Base-by-base conservation (phyloP, 2,329 filamentous ascomycete genomes). In the Parastagonospora nodorum region DNA sequence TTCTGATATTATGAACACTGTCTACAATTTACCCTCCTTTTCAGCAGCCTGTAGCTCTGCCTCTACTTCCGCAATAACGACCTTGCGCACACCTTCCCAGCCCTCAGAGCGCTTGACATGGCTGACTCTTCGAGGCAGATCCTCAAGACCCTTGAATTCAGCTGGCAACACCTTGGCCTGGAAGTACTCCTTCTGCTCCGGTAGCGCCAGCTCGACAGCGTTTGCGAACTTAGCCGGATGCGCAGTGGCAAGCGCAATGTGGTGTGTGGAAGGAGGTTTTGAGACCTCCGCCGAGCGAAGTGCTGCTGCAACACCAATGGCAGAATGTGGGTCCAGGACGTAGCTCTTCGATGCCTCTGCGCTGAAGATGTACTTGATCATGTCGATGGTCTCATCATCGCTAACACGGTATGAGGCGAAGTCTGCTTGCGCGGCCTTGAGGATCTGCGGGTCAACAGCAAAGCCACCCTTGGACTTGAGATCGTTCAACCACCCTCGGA, bases 151-250 rank as follows among this genome's bases (percentile, higher is more conserved):
- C 30, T 88, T 77, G 68, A 97, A 94, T 75, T 97, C 90, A 50
- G 82, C 73, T 0, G 93, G 93, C 47, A 95, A 80, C 1, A 97
- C 88, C 56, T 88, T 84, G 55, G 81, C 80, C 69, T 96, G 96
- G 62, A 85, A 82, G 64, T 95, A 97, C 1, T 82, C 86, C n/a
- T 82, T 73, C 68, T 89, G 81, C 8, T 83, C 83, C 57, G 85
- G 82, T 52, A 97, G 79, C 0, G 93, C 92, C 41, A 88, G 73
- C 62, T 92, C 88, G 1, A 99, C 93, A 0, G 92, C 92, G 29
- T 85, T 84, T 0, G 88, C 86, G 68, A 99, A 99, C 75, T 99
- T 99, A 55, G 93, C 94, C 0, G 94, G 93, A 74, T 99, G 94
- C 2, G 94, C 94, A 2, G 94, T 99, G 1, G 92, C 90, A 2